These are phyloP conservation scores for Backusella psychrophila DNA, from an alignment of 192 early-diverging fungal genomes.

Conservation along the genomic window DNA sequence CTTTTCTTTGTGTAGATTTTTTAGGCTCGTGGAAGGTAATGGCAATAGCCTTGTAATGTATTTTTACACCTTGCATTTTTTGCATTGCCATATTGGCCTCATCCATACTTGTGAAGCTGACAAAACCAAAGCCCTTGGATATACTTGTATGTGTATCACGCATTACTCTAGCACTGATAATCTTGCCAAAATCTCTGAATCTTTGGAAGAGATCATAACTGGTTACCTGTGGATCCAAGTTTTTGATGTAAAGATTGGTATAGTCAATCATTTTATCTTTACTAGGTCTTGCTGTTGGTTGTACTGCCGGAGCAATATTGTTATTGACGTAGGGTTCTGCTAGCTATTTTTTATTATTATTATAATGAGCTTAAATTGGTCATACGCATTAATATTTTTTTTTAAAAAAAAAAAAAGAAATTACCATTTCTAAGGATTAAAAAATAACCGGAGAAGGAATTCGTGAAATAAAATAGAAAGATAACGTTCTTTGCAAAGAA, in stretches of 20 bases:
- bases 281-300: neutral
- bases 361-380: neutral
- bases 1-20: constrained; percentile 45
- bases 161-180: constrained; percentile 90
- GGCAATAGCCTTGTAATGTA: constrained; percentile 81
- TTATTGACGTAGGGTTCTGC: neutral
- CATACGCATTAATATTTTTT: neutral
- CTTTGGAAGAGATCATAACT: constrained; percentile 93
- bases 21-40: constrained; percentile 91
- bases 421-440: neutral
- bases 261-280: constrained; percentile 29
- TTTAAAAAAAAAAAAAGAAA: neutral
- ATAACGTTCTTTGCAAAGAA: no score
- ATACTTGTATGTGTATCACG: constrained; percentile 61
- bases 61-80: constrained; percentile 85
- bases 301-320: neutral
- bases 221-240: constrained; percentile 88
- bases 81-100: constrained; percentile 88
- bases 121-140: constrained; percentile 90
- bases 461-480: neutral
- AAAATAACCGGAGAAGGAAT: neutral
- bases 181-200: constrained; percentile 85
- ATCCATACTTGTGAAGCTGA: constrained; percentile 87
- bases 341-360: neutral
- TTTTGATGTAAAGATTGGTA: constrained; percentile 96